Evolutionary conservation across 371 early-diverging fungal species (phyloP).

Genomic region (Actinomortierella wolfii): DNA sequence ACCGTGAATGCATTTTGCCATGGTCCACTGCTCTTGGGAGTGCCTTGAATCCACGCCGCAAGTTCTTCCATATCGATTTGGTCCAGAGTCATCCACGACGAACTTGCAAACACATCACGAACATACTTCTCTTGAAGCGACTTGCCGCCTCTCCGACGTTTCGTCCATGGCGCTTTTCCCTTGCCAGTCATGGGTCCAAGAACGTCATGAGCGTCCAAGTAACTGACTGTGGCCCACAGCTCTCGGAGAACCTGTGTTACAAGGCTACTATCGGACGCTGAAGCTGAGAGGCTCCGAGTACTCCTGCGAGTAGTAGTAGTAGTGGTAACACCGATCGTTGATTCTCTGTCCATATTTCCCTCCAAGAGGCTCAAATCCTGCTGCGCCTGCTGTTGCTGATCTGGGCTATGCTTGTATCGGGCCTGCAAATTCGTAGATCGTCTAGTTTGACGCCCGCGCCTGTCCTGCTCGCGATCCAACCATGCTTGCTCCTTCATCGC

Average conservation of each 20-base stretch:
- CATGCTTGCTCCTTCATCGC: slow-evolving; percentile 3
- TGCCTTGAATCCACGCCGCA: too few relatives aligned
- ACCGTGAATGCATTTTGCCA: neutral
- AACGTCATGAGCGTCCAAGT: too few relatives aligned
- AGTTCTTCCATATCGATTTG: neutral
- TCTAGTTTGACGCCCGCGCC: slow-evolving; percentile 4
- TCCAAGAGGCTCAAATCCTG: too few relatives aligned
- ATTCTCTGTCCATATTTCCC: too few relatives aligned
- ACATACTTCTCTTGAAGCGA: slow-evolving; percentile 13
- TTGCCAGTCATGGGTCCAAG: too few relatives aligned
- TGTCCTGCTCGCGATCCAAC: neutral
- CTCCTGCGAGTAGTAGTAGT: too few relatives aligned
- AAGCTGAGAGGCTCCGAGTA: neutral
- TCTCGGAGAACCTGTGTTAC: slow-evolving; percentile 16
- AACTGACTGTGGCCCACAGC: neutral
- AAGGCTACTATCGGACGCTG: slow-evolving; percentile 1
- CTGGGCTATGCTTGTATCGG: neutral
- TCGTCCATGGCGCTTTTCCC: neutral
- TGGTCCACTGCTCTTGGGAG: neutral
- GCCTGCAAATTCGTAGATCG: neutral
- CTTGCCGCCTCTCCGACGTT: neutral
- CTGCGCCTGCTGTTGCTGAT: neutral
- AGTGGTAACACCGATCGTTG: too few relatives aligned
- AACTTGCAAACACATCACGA: slow-evolving; percentile 9
- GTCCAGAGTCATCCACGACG: slow-evolving; percentile 13